Evolutionary conservation across 129 eudicot species (phyloP), one percentile per base, ranked within the genome.

Genomic region (Lonicera japonica): DNA sequence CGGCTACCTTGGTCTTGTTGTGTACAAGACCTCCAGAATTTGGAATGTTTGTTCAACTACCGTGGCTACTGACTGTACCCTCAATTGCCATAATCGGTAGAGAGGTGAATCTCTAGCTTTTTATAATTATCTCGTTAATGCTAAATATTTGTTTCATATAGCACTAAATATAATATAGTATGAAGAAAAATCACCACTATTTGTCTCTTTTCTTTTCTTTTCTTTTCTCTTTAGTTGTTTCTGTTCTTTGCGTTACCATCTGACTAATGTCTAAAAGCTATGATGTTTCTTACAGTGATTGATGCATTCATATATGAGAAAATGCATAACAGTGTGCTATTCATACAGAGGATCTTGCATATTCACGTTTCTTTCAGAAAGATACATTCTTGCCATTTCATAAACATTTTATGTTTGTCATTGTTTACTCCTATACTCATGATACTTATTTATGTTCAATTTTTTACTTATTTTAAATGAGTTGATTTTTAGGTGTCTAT

Each of bases 71-170:
- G 57, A 77, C 96, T 21, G 86, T 92, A 72, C 98, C 98, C 29
- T 72, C 98, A 46, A 82, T 86, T 70, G 91, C 91, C 40, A 92
- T 92, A 59, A 88, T 92, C 23, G 95, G 98, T 24, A 85, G 98
- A 77, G 98, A 92, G 95, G 98, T 88, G 70, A 70, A 60, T 51
- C 47, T 57, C 17, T 62, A 25, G 58, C 56, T 22, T 45, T 58
- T 13, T 55, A 21, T 21, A 65, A 62, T 65, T 16, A 1, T 50
- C 21, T 50, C 16, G n/a, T 17, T 5, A 3, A 50, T 50, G 21
- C 55, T 11, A 50, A 1, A 50, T 50, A 17, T 14, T n/a, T 14
- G 50, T 43, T 43, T 43, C n/a, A 43, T 14, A 8, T 43, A 43
- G 16, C 43, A 38, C 10, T 38, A 5, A 4, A 10, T 38, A 38